These are phyloP conservation scores for Botryotinia globosa DNA, from an alignment of 2,329 filamentous ascomycete genomes.

Conservation along the genomic window DNA sequence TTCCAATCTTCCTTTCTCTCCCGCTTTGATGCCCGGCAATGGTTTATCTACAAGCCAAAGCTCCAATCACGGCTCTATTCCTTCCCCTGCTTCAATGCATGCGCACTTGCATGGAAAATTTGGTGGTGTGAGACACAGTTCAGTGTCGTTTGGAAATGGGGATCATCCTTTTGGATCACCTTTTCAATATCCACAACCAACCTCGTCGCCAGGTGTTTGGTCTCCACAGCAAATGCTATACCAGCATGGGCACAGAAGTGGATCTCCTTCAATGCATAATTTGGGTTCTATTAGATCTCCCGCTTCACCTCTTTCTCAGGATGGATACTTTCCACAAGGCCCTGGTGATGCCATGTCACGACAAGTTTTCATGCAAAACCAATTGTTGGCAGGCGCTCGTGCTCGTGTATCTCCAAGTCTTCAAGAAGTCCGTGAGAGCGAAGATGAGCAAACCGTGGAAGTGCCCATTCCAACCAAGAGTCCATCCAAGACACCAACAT, in stretches of 20 bases:
- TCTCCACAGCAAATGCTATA: constrained; percentile 52
- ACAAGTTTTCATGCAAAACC: constrained; percentile 48
- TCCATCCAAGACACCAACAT: constrained; percentile 50
- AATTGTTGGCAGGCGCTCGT: constrained; percentile 44
- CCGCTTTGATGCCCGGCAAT: constrained; percentile 56
- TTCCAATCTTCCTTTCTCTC: constrained; percentile 52
- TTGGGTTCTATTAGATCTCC: constrained; percentile 60
- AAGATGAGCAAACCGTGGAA: constrained; percentile 52
- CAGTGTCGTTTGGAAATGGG: constrained; percentile 60
- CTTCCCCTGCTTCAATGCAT: constrained; percentile 71
- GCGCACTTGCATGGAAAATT: constrained; percentile 54
- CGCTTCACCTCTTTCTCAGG: constrained; percentile 56
- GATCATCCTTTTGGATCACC: constrained; percentile 60
- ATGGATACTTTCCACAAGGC: constrained; percentile 38
- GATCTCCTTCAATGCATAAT: constrained; percentile 62
- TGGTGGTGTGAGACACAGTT: constrained; percentile 63
- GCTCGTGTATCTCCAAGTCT: constrained; percentile 58
- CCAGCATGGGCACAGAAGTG: constrained; percentile 52
- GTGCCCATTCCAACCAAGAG: constrained; percentile 42
- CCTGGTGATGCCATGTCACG: constrained; percentile 42
- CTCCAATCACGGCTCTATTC: constrained; percentile 60
- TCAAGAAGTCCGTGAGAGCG: constrained; percentile 71
- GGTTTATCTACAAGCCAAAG: constrained; percentile 60
- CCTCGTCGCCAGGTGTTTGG: constrained; percentile 57
- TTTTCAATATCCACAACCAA: constrained; percentile 62